Conservation (phyloP, 2,329 filamentous ascomycete genomes). For the Harringtonia aguacate region DNA sequence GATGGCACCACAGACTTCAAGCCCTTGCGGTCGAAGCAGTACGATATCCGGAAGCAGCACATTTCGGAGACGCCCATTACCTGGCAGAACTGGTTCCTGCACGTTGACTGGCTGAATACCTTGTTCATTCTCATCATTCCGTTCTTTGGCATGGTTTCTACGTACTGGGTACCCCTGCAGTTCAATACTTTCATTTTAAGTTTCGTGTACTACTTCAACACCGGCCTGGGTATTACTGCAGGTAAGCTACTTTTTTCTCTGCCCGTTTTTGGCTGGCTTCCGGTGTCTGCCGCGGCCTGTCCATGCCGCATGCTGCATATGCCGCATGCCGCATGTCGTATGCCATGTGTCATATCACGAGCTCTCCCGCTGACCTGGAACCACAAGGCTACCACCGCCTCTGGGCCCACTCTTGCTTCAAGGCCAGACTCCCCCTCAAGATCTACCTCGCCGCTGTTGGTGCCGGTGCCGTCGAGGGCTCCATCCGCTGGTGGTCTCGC, state of each 20-base stretch:
- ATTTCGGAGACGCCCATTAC: slow-evolving; percentile 78
- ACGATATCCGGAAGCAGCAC: slow-evolving; percentile 61
- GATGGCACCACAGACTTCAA: slow-evolving; percentile 48
- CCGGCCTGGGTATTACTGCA: slow-evolving; percentile 69
- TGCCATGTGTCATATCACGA: background rate
- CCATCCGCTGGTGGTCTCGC: slow-evolving; percentile 80
- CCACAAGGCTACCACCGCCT: slow-evolving; percentile 61
- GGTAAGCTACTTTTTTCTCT: slow-evolving; percentile 35
- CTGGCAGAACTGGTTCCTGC: slow-evolving; percentile 76
- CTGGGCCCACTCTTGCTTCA: slow-evolving; percentile 80
- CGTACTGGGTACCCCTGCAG: slow-evolving; percentile 69
- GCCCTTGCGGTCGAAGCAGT: slow-evolving; percentile 34
- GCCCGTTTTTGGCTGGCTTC: background rate
- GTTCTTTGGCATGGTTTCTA: slow-evolving; percentile 57
- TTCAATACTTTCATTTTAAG: slow-evolving; percentile 64
- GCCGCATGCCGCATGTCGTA: too few species aligned
- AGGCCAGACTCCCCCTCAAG: slow-evolving; percentile 63
- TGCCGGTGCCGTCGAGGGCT: slow-evolving; percentile 75
- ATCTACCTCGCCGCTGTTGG: slow-evolving; percentile 75
- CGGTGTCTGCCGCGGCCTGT: background rate
- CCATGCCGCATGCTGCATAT: background rate
- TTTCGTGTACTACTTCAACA: slow-evolving; percentile 73
- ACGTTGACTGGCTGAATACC: slow-evolving; percentile 90
- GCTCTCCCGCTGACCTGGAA: background rate
- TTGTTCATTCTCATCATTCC: slow-evolving; percentile 71